Percentiles rank a stretch among this genome's conserved stretches.
Evolutionary conservation across 371 early-diverging fungal species (phyloP).

Genomic region (Saksenaea oblongispora): DNA sequence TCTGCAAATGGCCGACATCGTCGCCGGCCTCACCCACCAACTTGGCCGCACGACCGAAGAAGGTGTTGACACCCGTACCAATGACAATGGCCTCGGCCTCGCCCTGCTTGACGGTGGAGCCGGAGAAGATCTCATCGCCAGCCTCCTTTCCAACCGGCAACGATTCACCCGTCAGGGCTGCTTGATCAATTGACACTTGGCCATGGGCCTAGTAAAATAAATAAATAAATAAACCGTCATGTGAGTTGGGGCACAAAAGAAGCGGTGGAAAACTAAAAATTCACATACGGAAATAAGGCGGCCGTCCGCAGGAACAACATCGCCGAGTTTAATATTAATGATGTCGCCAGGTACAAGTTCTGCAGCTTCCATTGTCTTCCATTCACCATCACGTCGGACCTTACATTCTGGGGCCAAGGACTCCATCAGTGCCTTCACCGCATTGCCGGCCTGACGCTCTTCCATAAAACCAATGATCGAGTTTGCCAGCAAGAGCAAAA

Average conservation of each 20-base stretch:
- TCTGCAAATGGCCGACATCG: conserved; percentile 87
- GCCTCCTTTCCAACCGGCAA: conserved; percentile 70
- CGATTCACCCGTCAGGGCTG: conserved; percentile 85
- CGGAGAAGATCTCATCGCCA: conserved; percentile 73
- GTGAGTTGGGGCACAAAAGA: neutral
- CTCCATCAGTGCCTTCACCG: conserved; percentile 77
- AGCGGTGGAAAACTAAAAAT: neutral
- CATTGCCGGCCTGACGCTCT: conserved; percentile 79
- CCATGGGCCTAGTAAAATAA: conserved; percentile 31
- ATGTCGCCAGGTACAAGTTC: conserved; percentile 76
- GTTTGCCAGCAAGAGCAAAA: conserved; percentile 77
- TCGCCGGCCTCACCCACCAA: conserved; percentile 77
- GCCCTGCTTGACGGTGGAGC: conserved; percentile 89
- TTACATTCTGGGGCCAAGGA: conserved; percentile 74
- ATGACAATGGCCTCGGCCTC: conserved; percentile 88
- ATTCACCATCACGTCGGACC: conserved; percentile 60
- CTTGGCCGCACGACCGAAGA: conserved; percentile 87
- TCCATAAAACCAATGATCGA: conserved; percentile 85
- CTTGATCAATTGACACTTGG: conserved; percentile 68
- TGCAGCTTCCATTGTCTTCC: conserved; percentile 55
- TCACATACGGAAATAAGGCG: conserved; percentile 55
- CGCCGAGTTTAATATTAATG: conserved; percentile 73
- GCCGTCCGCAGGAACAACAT: conserved; percentile 80
- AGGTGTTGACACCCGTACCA: conserved; percentile 83
- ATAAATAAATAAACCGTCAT: conserved; percentile 9